These are phyloP conservation scores for Inga leiocalycina DNA, from an alignment of 306 rosid species.

Conservation along the genomic window DNA sequence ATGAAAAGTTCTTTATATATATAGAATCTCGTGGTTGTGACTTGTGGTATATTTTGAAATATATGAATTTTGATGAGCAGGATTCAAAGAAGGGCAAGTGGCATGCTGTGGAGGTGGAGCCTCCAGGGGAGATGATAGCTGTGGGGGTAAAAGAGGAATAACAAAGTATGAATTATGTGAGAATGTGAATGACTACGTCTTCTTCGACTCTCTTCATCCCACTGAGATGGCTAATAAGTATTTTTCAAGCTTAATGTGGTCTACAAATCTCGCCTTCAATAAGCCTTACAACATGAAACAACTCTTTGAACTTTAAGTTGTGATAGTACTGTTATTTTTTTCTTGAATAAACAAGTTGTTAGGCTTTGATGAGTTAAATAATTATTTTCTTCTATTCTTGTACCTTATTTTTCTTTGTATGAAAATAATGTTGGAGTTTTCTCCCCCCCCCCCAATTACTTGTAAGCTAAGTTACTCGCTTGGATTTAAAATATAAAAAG, in stretches of 20 bases:
- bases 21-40: not conserved
- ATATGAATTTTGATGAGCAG: not conserved
- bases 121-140: conserved; percentile 1
- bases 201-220: conserved; percentile 51
- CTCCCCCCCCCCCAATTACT: not conserved
- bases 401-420: not conserved
- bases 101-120: not conserved
- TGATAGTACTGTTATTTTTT: no score
- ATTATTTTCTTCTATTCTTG: not conserved
- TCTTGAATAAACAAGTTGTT: no score
- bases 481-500: no score
- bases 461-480: no score
- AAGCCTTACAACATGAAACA: conserved; percentile 42
- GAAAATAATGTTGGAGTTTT: no score
- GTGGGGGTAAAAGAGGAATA: conserved; percentile 19
- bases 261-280: conserved; percentile 18
- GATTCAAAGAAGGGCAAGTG: not conserved
- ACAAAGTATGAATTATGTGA: conserved; percentile 43
- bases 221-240: conserved; percentile 39
- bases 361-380: not conserved
- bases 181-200: conserved; percentile 38
- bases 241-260: conserved; percentile 42
- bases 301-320: conserved; percentile 28
- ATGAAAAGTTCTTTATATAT: not conserved
- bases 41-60: not conserved